Conservation (phyloP, 129 eudicot genomes). For the Scalesia atractyloides region DNA sequence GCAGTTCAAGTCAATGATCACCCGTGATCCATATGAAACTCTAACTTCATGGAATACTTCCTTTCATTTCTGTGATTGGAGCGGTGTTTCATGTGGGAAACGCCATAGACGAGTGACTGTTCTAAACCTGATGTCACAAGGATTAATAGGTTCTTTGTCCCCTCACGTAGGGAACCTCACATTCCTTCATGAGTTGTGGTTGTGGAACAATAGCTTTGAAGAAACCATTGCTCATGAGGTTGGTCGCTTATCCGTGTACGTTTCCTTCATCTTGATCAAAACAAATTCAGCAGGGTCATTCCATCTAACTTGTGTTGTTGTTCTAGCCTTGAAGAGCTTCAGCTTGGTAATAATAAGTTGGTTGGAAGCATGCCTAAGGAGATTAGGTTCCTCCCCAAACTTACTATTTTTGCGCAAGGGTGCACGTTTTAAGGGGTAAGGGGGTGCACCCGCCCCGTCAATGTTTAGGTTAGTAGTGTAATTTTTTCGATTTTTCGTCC, state of each 20-base stretch:
- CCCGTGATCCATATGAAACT: background rate
- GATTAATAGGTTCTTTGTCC: slow-evolving; percentile 21
- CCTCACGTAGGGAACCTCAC: slow-evolving; percentile 30
- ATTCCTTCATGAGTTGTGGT: background rate
- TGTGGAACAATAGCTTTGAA: background rate
- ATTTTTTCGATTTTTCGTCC: no score
- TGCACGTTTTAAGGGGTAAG: no score
- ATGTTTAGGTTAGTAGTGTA: no score
- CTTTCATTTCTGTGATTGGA: slow-evolving; percentile 27
- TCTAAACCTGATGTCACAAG: background rate
- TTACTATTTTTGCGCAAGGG: background rate
- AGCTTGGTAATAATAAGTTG: background rate
- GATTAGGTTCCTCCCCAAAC: background rate
- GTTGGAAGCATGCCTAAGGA: slow-evolving; percentile 19
- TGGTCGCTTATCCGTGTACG: background rate
- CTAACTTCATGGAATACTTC: slow-evolving; percentile 16
- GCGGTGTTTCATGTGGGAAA: slow-evolving; percentile 25
- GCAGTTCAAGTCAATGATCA: slow-evolving; percentile 14
- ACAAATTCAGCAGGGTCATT: background rate
- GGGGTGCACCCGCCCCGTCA: no score
- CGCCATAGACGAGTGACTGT: slow-evolving; percentile 1
- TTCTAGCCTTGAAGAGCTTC: background rate
- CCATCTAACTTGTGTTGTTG: slow-evolving; percentile 11
- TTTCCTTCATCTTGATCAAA: background rate
- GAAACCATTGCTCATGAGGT: slow-evolving; percentile 16